Conservation (phyloP, 352 stramenopile species). For the Globisporangium viniferum region DNA sequence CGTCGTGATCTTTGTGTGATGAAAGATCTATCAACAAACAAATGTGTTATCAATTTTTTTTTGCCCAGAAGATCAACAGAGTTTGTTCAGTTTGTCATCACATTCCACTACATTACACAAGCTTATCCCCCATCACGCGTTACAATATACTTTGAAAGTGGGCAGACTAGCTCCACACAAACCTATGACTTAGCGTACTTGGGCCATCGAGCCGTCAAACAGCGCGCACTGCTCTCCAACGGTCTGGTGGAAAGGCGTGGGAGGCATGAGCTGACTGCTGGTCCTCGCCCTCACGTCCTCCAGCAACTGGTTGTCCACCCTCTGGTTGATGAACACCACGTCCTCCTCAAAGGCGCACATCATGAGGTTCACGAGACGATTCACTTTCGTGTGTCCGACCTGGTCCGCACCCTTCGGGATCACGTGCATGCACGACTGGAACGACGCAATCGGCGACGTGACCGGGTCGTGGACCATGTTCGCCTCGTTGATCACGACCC, state of each 20-base stretch:
- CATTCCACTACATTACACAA: not conserved
- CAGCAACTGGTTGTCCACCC: constrained; percentile 8
- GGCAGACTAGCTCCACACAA: too few species aligned
- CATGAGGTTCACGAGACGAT: constrained; percentile 12
- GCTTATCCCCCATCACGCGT: not conserved
- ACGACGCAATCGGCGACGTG: not conserved
- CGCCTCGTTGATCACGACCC: not conserved
- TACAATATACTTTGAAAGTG: not conserved
- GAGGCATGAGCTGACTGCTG: not conserved
- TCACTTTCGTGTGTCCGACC: not conserved
- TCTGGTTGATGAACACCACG: constrained; percentile 8
- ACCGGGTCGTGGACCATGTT: not conserved
- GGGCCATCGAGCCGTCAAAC: not conserved
- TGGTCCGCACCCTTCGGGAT: not conserved
- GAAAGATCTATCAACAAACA: not conserved
- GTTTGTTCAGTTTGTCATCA: not conserved
- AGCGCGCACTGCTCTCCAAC: not conserved
- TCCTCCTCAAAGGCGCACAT: constrained; percentile 11
- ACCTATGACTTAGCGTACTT: not conserved
- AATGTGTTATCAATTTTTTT: not conserved
- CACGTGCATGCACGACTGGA: constrained; percentile 12
- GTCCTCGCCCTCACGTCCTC: not conserved
- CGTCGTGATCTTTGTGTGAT: not conserved
- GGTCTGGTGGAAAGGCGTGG: not conserved
- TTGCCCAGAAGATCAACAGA: not conserved